phyloP scores from a whole-genome alignment of 1,139 yeast species.

The Yamadazyma songkhlaensis region DNA sequence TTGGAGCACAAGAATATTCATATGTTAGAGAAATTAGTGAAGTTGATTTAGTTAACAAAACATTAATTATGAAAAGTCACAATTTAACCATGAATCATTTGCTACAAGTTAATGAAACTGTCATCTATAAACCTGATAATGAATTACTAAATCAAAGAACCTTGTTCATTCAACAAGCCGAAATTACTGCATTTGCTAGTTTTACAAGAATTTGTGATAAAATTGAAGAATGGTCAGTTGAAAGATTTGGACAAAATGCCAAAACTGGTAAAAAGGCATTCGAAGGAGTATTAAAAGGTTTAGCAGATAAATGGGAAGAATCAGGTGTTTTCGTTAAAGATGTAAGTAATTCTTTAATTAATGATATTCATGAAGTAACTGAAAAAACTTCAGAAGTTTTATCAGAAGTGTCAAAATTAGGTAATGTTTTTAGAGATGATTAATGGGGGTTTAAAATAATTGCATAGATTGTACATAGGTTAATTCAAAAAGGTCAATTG shows the following conservation, averaged over 20 bases:
- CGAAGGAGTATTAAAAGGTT: slow-evolving; percentile 65
- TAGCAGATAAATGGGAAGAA: slow-evolving; percentile 51
- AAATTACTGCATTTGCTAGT: slow-evolving; percentile 80
- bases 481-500: background rate
- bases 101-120: slow-evolving; percentile 81
- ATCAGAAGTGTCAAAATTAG: slow-evolving; percentile 38
- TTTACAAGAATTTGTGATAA: slow-evolving; percentile 70
- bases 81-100: slow-evolving; percentile 81
- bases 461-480: background rate
- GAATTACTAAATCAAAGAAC: slow-evolving; percentile 51
- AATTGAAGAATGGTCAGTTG: slow-evolving; percentile 89
- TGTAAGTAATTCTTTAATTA: slow-evolving; percentile 24
- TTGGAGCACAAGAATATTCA: slow-evolving; percentile 73
- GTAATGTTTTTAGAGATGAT: slow-evolving; percentile 14
- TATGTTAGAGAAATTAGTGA: slow-evolving; percentile 89
- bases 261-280: slow-evolving; percentile 77
- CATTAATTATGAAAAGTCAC: slow-evolving; percentile 77
- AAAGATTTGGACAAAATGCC: slow-evolving; percentile 87
- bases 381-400: slow-evolving; percentile 36
- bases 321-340: slow-evolving; percentile 41
- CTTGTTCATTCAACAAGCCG: slow-evolving; percentile 75
- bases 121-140: slow-evolving; percentile 69
- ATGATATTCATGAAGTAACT: slow-evolving; percentile 23
- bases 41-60: slow-evolving; percentile 64
- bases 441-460: background rate